Base-by-base conservation (phyloP, 2,329 filamentous ascomycete species). In the Parasarocladium wereldwijsianum region DNA sequence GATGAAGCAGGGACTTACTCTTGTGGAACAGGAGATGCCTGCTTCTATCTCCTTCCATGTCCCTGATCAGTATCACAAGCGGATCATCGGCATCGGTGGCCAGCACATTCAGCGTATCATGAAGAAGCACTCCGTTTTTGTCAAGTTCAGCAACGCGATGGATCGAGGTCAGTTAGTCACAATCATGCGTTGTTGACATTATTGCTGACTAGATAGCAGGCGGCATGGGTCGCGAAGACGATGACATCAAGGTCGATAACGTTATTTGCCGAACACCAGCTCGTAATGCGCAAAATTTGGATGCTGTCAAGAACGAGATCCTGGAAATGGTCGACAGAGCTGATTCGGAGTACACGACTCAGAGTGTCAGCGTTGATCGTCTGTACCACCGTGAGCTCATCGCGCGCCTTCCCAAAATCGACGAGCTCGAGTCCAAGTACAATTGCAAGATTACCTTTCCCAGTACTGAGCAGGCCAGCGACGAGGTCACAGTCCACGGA, bases 101-200 rank as follows among this genome's bases (percentile, higher is more conserved):
- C 87, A 96, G 51, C 90, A 98, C 49, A 98, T 98, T 42, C 90
- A 98, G 55, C 83, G 87, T 32, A 96, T 98, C 60, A 98, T 98
- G 90, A 96, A 98, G 64, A 96, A 96, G 58, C 93, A 98, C 57
- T 96, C 90, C 0, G 90, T 98, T 42, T 98, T 98, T 45, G 90
- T 98, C 60, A 98, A 98, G 52, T 98, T 98, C 48, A 93, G 85
- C 40, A 98, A 98, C 44, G 90, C 90, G 11, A 96, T 96, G 86
- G 90, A 98, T 50, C 78, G 90, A 48, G 90, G 84, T 60, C 34
- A 32, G 29, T 12, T 9, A 5, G 12, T 15, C 4, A n/a, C 14
- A 12, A 28, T 5, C 17, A n/a, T 14, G 8, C 11, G 3, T 13
- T 18, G n/a, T 7, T 4, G 11, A 21, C 4, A 17, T 21, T 16